A percentile compares a stretch with the other conserved stretches of the same genome.
phyloP scores from a whole-genome alignment of 768 basidiomycete species.

The Tremella mesenterica region DNA sequence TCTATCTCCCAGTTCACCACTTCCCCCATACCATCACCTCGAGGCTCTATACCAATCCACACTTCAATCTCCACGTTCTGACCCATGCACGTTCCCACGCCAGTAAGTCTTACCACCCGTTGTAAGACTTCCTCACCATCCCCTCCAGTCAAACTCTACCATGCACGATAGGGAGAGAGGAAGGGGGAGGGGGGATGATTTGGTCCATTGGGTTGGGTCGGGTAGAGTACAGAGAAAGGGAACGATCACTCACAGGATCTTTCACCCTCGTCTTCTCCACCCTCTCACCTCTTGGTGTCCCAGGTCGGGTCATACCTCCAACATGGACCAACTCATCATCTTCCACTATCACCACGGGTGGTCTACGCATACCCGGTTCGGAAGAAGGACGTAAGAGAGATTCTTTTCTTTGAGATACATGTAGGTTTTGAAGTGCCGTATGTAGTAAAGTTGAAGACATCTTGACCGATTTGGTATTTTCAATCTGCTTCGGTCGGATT shows the following conservation, averaged over 20 bases:
- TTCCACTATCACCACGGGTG: constrained; percentile 9
- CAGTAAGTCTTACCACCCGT: no score
- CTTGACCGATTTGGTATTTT: constrained; percentile 24
- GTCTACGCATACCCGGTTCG: background rate
- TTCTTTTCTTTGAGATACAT: constrained; percentile 29
- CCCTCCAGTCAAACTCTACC: no score
- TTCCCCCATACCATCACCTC: no score
- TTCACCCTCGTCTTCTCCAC: constrained; percentile 19
- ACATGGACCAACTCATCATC: constrained; percentile 36
- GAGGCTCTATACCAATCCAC: no score
- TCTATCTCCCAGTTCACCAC: background rate
- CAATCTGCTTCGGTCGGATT: no score
- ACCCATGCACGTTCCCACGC: no score
- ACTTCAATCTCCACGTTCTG: no score
- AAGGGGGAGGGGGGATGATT: no score
- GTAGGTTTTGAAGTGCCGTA: constrained; percentile 41
- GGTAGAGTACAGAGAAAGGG: background rate
- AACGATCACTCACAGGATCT: constrained; percentile 38
- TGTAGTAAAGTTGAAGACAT: constrained; percentile 37
- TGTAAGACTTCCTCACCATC: no score
- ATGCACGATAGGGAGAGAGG: no score
- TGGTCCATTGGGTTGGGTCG: no score
- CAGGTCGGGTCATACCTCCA: constrained; percentile 36
- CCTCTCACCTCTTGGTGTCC: constrained; percentile 26
- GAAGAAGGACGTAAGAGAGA: constrained; percentile 12